Conservation (phyloP, 257 asterid species). For the Solanum tarijense region DNA sequence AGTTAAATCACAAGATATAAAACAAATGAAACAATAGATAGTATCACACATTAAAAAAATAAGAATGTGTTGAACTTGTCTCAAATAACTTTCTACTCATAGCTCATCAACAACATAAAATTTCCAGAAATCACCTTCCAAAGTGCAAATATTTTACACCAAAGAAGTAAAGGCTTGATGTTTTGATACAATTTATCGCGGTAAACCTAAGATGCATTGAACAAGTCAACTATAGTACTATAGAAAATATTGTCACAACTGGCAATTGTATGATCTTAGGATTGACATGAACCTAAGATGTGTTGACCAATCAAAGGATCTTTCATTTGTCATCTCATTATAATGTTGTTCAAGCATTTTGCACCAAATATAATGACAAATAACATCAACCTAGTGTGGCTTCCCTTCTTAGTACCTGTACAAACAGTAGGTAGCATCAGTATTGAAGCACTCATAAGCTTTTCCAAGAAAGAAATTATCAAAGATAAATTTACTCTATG, state of each 20-base stretch:
- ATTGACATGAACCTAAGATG: not conserved
- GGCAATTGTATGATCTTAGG: not conserved
- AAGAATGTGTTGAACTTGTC: too few relatives aligned
- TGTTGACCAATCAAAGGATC: not conserved
- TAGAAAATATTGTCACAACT: not conserved
- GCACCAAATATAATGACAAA: not conserved
- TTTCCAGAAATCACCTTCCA: not conserved
- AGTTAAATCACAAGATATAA: not conserved
- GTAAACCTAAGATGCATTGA: not conserved
- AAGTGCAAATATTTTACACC: not conserved
- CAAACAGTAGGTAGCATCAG: not conserved
- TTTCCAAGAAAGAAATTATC: not conserved
- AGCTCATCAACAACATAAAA: not conserved
- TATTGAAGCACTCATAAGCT: not conserved
- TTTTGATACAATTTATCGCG: not conserved
- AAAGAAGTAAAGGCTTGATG: not conserved
- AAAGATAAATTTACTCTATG: not conserved
- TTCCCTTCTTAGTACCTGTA: slow-evolving; percentile 71
- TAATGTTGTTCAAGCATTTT: not conserved
- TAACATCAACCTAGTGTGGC: slow-evolving; percentile 56
- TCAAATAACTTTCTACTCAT: not conserved
- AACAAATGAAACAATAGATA: not conserved
- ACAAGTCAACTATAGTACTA: not conserved
- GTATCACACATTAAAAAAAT: too few relatives aligned
- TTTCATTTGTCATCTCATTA: not conserved